These are phyloP conservation scores for Paraurostyla sp. DNA, from an alignment of 73 alveolate genomes.

Conservation along the genomic window DNA sequence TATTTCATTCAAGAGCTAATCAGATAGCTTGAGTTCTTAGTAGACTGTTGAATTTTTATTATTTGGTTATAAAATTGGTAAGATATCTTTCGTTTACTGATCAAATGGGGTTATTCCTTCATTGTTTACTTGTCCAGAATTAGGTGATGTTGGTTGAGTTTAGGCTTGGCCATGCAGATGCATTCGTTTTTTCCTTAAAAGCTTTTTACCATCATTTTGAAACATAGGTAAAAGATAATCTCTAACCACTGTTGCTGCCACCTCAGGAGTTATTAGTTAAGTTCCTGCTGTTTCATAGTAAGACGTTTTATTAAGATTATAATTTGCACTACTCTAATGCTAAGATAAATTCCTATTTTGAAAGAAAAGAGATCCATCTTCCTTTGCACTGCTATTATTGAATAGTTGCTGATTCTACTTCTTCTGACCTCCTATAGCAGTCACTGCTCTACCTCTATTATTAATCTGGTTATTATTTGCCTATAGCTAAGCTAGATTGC, in stretches of 20 bases:
- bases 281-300: no score
- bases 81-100: no score
- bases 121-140: background rate
- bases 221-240: slow-evolving; percentile 78
- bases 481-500: background rate
- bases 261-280: slow-evolving; percentile 66
- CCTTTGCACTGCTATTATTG: no score
- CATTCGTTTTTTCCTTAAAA: background rate
- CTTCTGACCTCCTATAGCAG: slow-evolving; percentile 28
- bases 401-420: background rate
- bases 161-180: background rate
- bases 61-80: no score
- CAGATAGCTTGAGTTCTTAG: slow-evolving; percentile 41
- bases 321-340: no score
- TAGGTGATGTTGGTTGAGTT: background rate
- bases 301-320: background rate
- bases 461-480: background rate
- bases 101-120: no score
- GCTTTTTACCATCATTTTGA: slow-evolving; percentile 64
- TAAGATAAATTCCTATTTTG: no score
- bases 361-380: no score
- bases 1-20: slow-evolving; percentile 19
- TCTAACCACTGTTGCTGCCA: slow-evolving; percentile 76
- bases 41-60: no score
- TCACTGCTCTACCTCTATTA: slow-evolving; percentile 44